Evolutionary conservation across 202 grass and related monocot species (phyloP), one percentile per base, ranked within the genome.

Genomic region (Miscanthus sacchariflorus): DNA sequence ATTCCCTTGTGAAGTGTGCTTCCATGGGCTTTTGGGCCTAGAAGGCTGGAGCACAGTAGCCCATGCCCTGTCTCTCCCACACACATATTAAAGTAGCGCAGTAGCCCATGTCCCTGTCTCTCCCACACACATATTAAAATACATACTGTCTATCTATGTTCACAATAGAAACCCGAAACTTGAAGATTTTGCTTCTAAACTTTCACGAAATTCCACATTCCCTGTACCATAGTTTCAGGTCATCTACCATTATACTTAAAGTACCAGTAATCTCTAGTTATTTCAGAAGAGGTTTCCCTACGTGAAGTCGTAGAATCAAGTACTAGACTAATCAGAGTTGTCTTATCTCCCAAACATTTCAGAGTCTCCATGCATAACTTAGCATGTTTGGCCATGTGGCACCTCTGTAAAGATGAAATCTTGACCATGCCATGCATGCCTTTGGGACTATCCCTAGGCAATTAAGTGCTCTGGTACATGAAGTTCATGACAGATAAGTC

Each of bases 381-480:
- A 38, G 3, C 68, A 24, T 24, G 58, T 24, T 63, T 63, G 3
- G 25, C 25, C 23, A 28, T 35, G 6, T 33, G 74, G 7, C 25
- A 35, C 48, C 17, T 17, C 50, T 77, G 23, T 33, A 49, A 56
- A 56, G 27, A 77, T 77, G 17, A 77, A 77, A 77, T 77, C 15
- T 56, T 36, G 27, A 19, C 49, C 48, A 77, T 77, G 25, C 33
- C 25, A 77, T 12, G 46, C 49, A 10, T 30, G 48, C 27, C 50
- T 43, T 64, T 64, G 21, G 25, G 19, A 35, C 46, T 35, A 46
- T 24, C 21, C n/a, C 42, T 74, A 54, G n/a, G 46, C 13, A 52
- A 33, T 21, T 19, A 58, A 56, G 72, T 58, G 27, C 74, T 52
- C 25, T 33, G 5, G 27, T 56, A 77, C 8, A 12, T 38, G 15